Evolutionary conservation across 371 early-diverging fungal species (phyloP).

Genomic region (Catenaria anguillulae): DNA sequence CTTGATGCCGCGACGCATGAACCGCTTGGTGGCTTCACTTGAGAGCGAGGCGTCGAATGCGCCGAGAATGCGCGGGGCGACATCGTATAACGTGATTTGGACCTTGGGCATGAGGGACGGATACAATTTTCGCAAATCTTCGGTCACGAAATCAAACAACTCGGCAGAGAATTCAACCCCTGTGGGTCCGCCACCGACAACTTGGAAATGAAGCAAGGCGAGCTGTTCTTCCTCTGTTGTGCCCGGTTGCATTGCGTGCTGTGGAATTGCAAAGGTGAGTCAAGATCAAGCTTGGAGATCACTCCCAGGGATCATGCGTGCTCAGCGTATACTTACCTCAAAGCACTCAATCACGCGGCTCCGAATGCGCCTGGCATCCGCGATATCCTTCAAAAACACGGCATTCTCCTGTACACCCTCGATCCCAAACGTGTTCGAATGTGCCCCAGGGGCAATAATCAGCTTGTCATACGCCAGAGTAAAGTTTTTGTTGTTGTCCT

Average conservation of each 20-base stretch:
- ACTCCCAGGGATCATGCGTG: conserved; percentile 19
- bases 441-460: conserved; percentile 66
- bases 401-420: conserved; percentile 50
- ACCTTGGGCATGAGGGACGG: conserved; percentile 43
- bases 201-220: neutral
- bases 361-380: conserved; percentile 56
- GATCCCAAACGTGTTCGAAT: conserved; percentile 63
- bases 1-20: conserved; percentile 52
- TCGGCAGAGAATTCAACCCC: conserved; percentile 38
- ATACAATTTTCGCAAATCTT: conserved; percentile 56
- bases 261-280: conserved; percentile 14
- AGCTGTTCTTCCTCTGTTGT: conserved; percentile 20
- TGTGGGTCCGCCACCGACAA: conserved; percentile 14
- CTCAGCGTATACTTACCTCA: conserved; percentile 20
- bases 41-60: conserved; percentile 57
- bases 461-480: conserved; percentile 54
- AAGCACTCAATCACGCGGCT: conserved; percentile 39
- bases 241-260: conserved; percentile 17
- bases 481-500: conserved; percentile 24
- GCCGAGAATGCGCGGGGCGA: conserved; percentile 60
- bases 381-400: conserved; percentile 52
- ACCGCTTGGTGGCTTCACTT: conserved; percentile 51
- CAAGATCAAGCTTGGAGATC: conserved; percentile 7
- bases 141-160: conserved; percentile 63
- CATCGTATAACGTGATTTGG: conserved; percentile 51